Conservation (phyloP, 768 basidiomycete genomes). For the Phlegmacium glaucopus region DNA sequence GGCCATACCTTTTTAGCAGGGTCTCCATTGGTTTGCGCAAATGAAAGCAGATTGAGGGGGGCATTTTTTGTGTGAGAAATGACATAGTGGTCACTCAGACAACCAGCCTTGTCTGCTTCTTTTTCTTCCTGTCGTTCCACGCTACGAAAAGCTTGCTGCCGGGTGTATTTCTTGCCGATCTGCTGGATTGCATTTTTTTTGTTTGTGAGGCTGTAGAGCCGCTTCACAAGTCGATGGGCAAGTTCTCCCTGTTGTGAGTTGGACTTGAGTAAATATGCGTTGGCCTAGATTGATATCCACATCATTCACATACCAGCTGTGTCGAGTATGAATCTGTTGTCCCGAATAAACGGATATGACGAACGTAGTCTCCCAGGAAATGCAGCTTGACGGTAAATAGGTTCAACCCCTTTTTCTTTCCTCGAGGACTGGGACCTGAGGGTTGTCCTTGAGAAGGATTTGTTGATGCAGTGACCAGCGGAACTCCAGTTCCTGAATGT, state of each 20-base stretch:
- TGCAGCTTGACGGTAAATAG: constrained; percentile 36
- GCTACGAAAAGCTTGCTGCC: neutral
- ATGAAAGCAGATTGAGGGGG: neutral
- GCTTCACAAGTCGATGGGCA: constrained; percentile 12
- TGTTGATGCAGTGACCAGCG: constrained; percentile 2
- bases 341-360: constrained; percentile 24
- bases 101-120: neutral
- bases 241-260: constrained; percentile 10
- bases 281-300: constrained; percentile 4
- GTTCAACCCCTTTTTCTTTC: constrained; percentile 20
- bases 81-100: constrained; percentile 1
- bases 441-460: neutral
- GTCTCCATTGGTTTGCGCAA: constrained; percentile 1
- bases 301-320: constrained; percentile 28
- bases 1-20: constrained; percentile 1
- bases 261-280: constrained; percentile 2
- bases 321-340: constrained; percentile 36
- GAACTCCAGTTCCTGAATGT: no score
- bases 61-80: constrained; percentile 5
- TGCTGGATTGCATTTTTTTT: constrained; percentile 9
- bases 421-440: no score
- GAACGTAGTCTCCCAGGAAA: constrained; percentile 30
- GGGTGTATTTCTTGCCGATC: constrained; percentile 5
- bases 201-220: constrained; percentile 11
- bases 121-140: neutral